Percentiles rank a stretch among this genome's conserved stretches.
These are phyloP conservation scores for Mortierella sp. DNA, from an alignment of 371 early-diverging fungal genomes.

Conservation along the genomic window DNA sequence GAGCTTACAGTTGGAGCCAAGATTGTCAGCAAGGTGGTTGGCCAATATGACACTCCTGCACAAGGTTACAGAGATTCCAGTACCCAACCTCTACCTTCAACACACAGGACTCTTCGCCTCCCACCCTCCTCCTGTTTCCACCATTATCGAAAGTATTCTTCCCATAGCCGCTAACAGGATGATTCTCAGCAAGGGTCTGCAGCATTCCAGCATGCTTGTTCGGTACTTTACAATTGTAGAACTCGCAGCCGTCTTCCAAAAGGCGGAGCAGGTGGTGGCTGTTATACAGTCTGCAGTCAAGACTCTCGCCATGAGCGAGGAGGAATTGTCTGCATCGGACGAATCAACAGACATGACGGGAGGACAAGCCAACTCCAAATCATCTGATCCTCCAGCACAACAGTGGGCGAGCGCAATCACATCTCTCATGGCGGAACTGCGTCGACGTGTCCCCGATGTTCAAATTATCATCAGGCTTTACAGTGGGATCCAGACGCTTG, in stretches of 20 bases:
- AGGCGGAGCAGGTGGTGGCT: constrained; percentile 66
- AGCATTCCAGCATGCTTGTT: constrained; percentile 77
- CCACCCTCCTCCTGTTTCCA: constrained; percentile 69
- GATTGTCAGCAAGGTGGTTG: constrained; percentile 81
- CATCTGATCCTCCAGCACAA: constrained; percentile 41
- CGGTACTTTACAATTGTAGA: constrained; percentile 74
- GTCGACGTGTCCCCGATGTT: constrained; percentile 82
- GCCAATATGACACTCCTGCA: constrained; percentile 82
- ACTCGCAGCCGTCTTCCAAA: constrained; percentile 73
- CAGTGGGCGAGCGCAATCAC: constrained; percentile 48
- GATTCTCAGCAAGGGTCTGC: constrained; percentile 73
- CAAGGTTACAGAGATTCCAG: constrained; percentile 76
- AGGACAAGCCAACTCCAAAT: neutral
- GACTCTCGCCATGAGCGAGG: constrained; percentile 32
- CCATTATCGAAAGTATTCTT: constrained; percentile 78
- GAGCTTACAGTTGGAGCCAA: constrained; percentile 82
- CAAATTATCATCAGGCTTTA: constrained; percentile 73
- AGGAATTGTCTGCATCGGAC: constrained; percentile 10
- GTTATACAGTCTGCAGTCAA: constrained; percentile 50
- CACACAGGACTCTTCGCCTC: constrained; percentile 65
- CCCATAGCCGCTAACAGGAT: constrained; percentile 73
- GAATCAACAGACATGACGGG: constrained; percentile 27
- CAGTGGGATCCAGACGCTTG: constrained; percentile 45
- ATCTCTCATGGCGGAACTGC: constrained; percentile 68
- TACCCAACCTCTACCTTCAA: constrained; percentile 72